Evolutionary conservation across 345 rosid species (phyloP), one percentile per base, ranked within the genome.

Genomic region (Clausena lansium): DNA sequence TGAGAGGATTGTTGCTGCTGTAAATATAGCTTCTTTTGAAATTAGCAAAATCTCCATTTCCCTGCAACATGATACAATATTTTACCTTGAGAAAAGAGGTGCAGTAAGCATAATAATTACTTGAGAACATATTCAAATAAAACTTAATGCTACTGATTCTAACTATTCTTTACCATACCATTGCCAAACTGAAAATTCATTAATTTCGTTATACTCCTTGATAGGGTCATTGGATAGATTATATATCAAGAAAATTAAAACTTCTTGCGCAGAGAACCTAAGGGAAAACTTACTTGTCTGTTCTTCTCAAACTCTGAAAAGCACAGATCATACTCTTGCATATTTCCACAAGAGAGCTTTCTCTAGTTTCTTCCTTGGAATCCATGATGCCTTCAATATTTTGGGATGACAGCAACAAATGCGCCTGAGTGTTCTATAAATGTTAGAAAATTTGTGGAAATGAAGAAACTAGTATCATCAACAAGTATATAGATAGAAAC

Each of bases 21-120:
- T 84, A 83, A 93, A 91, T 81, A 95, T 45, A 50, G 93, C 97
- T 86, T 91, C 95, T 77, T 88, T 93, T 70, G 89, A 98, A 32
- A 90, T 73, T 4, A 93, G 85, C 70, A 85, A 79, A 77, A 93
- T 90, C 80, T 92, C 92, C 79, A 85, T 79, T 68, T 84, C 80
- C 85, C 99, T 95, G 92, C 70, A 83, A 35, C 86, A 82, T 76
- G 11, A 77, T 71, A 79, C n/a, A 75, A 45, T 19, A 20, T 61
- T 35, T 45, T 50, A 6, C 33, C 39, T 35, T 25, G 6, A 20
- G 33, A 41, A 55, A 30, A 17, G 73, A 15, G 11, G 24, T 11
- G 52, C 66, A 61, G 72, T 9, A 6, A n/a, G 59, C 33, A 58
- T 71, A 28, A 35, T 9, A 4, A 78, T 25, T 24, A 47, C 25